A percentile compares a stretch with the other conserved stretches of the same genome.
These are phyloP conservation scores for Tuber borchii DNA, from an alignment of 495 filamentous ascomycete genomes.

Conservation along the genomic window DNA sequence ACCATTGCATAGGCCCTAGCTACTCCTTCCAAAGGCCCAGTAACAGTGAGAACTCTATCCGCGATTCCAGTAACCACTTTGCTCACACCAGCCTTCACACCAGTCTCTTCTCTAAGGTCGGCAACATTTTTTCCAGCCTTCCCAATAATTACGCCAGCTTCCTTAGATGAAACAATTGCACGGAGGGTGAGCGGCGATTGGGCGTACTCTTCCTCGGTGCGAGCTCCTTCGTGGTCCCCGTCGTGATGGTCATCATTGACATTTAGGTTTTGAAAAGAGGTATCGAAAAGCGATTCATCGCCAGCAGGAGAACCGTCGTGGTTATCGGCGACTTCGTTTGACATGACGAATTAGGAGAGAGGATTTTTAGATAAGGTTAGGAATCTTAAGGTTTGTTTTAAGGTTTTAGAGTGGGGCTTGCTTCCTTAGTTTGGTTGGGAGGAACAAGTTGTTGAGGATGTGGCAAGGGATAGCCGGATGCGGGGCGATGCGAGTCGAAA, in stretches of 20 bases:
- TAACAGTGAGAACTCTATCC: conserved; percentile 92
- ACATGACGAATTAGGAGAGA: conserved; percentile 32
- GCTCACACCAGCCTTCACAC: conserved; percentile 94
- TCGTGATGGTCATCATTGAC: conserved; percentile 39
- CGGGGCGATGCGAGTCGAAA: conserved; percentile 20
- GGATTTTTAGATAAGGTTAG: conserved; percentile 10
- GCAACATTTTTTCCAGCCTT: conserved; percentile 98
- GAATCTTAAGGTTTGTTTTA: conserved; percentile 16
- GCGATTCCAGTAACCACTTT: conserved; percentile 97
- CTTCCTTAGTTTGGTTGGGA: conserved; percentile 14
- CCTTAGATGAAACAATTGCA: conserved; percentile 96
- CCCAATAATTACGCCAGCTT: conserved; percentile 96
- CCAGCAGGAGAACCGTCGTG: conserved; percentile 25
- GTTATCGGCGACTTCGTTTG: conserved; percentile 27
- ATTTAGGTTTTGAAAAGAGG: conserved; percentile 41
- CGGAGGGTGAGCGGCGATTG: conserved; percentile 83
- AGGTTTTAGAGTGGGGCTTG: conserved; percentile 13
- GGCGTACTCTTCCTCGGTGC: conserved; percentile 91
- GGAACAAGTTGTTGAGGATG: not conserved
- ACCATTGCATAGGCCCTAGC: conserved; percentile 90
- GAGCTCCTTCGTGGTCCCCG: conserved; percentile 40
- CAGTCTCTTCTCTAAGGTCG: conserved; percentile 92
- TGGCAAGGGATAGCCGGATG: conserved; percentile 4
- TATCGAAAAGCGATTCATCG: conserved; percentile 39
- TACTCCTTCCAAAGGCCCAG: conserved; percentile 75